Evolutionary conservation across 352 stramenopile genomes (phyloP).

Genomic region (Phytophthora melonis): DNA sequence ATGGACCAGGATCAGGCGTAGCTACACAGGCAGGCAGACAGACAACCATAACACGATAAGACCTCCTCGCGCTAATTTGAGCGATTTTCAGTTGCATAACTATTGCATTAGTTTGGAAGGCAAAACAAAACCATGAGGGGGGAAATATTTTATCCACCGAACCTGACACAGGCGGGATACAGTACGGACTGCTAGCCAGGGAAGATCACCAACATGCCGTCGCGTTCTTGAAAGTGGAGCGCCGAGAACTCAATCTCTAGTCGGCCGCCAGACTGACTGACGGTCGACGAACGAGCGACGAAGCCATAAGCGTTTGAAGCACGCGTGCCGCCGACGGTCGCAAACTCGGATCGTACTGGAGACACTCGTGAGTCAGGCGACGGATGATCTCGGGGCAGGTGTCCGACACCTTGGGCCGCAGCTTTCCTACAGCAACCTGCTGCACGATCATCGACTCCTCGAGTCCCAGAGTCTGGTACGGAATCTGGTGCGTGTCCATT

Average conservation of each 20-base stretch:
- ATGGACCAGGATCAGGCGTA: not conserved
- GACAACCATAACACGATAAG: constrained; percentile 12
- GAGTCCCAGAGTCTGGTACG: constrained; percentile 66
- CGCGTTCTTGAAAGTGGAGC: constrained; percentile 26
- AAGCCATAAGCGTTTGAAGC: constrained; percentile 78
- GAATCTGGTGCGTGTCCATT: constrained; percentile 80
- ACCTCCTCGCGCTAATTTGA: constrained; percentile 23
- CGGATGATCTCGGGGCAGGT: constrained; percentile 83
- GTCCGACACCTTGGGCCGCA: constrained; percentile 79
- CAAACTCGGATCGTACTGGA: constrained; percentile 81
- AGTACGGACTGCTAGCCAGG: constrained; percentile 31
- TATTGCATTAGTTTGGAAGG: constrained; percentile 6
- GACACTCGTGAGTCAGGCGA: constrained; percentile 79
- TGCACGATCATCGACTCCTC: constrained; percentile 87
- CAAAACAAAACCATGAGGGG: constrained; percentile 7
- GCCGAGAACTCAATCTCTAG: constrained; percentile 28
- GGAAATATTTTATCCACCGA: constrained; percentile 31
- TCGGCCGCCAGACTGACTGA: constrained; percentile 55
- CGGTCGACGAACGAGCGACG: constrained; percentile 59
- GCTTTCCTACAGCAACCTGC: constrained; percentile 80
- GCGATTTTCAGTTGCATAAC: not conserved
- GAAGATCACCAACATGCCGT: constrained; percentile 24
- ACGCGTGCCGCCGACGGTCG: constrained; percentile 74
- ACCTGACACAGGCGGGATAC: constrained; percentile 35
- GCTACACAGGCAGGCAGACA: not conserved